Conservation (phyloP, 2,329 filamentous ascomycete species). For the Trichoderma arundinaceum region DNA sequence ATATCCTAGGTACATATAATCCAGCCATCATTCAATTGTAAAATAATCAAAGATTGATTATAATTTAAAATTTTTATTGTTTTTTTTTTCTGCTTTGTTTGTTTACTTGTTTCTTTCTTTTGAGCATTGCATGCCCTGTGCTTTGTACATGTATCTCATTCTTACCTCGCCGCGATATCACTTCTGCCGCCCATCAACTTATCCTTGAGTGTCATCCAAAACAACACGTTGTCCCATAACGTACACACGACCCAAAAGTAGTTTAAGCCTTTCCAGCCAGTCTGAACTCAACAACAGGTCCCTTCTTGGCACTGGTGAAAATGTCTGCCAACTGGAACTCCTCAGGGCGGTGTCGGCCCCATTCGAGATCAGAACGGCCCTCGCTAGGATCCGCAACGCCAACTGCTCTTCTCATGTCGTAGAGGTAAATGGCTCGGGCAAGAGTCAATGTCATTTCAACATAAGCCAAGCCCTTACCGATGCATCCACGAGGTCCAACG, state of each 20-base stretch:
- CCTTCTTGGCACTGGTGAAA: conserved; percentile 76
- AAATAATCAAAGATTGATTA: background rate
- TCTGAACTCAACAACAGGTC: conserved; percentile 69
- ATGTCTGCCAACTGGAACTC: conserved; percentile 76
- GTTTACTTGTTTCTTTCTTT: background rate
- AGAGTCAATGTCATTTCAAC: conserved; percentile 69
- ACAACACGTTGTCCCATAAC: background rate
- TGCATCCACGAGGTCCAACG: conserved; percentile 72
- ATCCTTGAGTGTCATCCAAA: background rate
- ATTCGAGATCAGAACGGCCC: conserved; percentile 55
- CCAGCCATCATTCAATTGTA: no score
- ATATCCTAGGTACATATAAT: no score
- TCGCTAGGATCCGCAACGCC: conserved; percentile 59
- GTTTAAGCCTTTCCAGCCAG: conserved; percentile 38
- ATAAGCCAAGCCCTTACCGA: conserved; percentile 73
- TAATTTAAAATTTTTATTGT: background rate
- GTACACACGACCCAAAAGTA: background rate
- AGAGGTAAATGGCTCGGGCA: conserved; percentile 65
- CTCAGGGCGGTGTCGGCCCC: conserved; percentile 58
- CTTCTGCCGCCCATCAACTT: background rate
- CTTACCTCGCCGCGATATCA: background rate
- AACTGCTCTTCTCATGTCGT: conserved; percentile 61
- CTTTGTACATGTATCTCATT: background rate
- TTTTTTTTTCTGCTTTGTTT: conserved; percentile 1
- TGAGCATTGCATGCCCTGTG: background rate